Evolutionary conservation across 2,329 filamentous ascomycete species (phyloP).

Genomic region (Alternaria arborescens): DNA sequence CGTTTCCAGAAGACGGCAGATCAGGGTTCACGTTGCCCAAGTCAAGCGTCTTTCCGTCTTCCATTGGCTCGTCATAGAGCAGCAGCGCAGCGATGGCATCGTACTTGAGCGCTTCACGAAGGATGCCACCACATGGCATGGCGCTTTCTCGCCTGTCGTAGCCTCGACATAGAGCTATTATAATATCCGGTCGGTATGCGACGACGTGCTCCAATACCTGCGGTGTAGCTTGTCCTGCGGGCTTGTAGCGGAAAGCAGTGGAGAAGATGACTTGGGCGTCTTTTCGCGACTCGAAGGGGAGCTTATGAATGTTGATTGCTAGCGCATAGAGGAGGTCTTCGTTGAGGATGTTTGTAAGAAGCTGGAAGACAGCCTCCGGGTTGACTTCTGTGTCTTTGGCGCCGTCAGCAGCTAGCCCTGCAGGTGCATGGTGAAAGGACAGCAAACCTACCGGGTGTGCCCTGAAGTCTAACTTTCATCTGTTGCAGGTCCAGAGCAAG

Average conservation of each 20-base stretch:
- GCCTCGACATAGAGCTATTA: slow-evolving; percentile 86
- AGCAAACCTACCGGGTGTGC: slow-evolving; percentile 75
- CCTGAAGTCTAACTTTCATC: slow-evolving; percentile 94
- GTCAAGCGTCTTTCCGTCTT: slow-evolving; percentile 76
- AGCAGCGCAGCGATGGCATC: slow-evolving; percentile 91
- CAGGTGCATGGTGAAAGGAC: not conserved
- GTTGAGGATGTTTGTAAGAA: slow-evolving; percentile 84
- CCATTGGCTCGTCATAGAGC: slow-evolving; percentile 85
- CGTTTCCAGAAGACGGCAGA: slow-evolving; percentile 76
- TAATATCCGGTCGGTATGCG: slow-evolving; percentile 83
- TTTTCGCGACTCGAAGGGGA: slow-evolving; percentile 96
- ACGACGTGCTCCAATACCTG: slow-evolving; percentile 89
- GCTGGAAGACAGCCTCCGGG: slow-evolving; percentile 85
- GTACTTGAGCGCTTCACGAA: slow-evolving; percentile 89
- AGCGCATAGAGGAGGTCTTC: slow-evolving; percentile 89
- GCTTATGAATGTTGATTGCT: slow-evolving; percentile 79
- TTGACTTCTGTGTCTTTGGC: slow-evolving; percentile 79
- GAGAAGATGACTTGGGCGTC: slow-evolving; percentile 96
- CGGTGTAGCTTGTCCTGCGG: slow-evolving; percentile 75
- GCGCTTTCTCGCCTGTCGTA: slow-evolving; percentile 92
- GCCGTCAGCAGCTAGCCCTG: slow-evolving; percentile 22
- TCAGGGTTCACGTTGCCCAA: slow-evolving; percentile 80
- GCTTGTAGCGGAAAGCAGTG: slow-evolving; percentile 90
- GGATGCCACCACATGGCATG: slow-evolving; percentile 86
- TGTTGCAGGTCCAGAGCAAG: slow-evolving; percentile 83